Evolutionary conservation across 2,329 filamentous ascomycete genomes (phyloP).

Genomic region (Cryphonectria carpinicola): DNA sequence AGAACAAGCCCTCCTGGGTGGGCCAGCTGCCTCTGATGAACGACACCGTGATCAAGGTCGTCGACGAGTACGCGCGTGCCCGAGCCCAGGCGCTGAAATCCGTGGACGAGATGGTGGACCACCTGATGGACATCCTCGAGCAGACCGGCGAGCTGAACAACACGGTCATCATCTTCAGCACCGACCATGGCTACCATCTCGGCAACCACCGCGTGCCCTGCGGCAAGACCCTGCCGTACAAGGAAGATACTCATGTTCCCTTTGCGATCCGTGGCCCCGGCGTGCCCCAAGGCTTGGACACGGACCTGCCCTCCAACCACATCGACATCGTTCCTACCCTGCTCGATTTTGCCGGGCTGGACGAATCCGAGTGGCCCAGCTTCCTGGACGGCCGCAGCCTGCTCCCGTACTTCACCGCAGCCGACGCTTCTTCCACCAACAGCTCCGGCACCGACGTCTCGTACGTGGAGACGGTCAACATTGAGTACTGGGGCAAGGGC

Average conservation of each 20-base stretch:
- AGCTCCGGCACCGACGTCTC: slow-evolving; percentile 32
- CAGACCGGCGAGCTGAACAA: slow-evolving; percentile 27
- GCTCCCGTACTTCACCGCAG: slow-evolving; percentile 58
- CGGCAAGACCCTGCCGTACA: slow-evolving; percentile 59
- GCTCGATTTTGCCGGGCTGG: slow-evolving; percentile 48
- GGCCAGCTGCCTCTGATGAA: slow-evolving; percentile 28
- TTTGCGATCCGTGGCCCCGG: slow-evolving; percentile 64
- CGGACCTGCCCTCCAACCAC: slow-evolving; percentile 60
- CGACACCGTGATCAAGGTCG: slow-evolving; percentile 19
- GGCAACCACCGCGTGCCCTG: slow-evolving; percentile 26
- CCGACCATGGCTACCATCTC: slow-evolving; percentile 28
- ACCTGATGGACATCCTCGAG: slow-evolving; percentile 38
- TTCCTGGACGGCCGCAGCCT: slow-evolving; percentile 35
- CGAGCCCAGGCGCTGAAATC: slow-evolving; percentile 48
- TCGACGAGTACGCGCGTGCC: slow-evolving; percentile 47
- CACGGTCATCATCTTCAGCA: slow-evolving; percentile 28
- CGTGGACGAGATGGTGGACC: slow-evolving; percentile 49
- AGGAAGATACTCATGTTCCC: slow-evolving; percentile 63
- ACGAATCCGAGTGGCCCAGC: slow-evolving; percentile 30
- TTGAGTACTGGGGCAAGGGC: slow-evolving; percentile 60
- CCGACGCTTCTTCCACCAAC: slow-evolving; percentile 50
- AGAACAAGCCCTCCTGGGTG: slow-evolving; percentile 44
- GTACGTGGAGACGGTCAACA: slow-evolving; percentile 58
- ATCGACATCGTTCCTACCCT: slow-evolving; percentile 67
- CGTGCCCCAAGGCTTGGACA: slow-evolving; percentile 46